A percentile compares a stretch with the other conserved stretches of the same genome.
Conservation (phyloP, 2,329 filamentous ascomycete genomes). For the Arthrobotrys sinensis region DNA sequence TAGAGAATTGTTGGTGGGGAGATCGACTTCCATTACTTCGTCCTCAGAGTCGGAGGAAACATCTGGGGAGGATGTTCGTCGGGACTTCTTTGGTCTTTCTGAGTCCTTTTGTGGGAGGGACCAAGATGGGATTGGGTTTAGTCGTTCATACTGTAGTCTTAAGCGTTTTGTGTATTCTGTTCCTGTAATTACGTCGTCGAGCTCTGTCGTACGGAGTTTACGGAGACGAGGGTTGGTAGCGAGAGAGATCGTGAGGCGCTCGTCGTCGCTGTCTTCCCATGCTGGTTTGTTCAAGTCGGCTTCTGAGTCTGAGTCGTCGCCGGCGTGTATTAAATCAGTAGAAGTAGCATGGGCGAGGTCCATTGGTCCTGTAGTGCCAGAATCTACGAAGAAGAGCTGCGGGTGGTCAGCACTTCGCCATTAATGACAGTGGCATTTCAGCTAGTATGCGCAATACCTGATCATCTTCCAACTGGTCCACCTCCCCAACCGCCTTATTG, state of each 20-base stretch:
- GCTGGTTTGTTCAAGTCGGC: conserved; percentile 71
- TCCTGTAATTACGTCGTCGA: conserved; percentile 88
- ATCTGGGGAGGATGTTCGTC: conserved; percentile 64
- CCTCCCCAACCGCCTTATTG: conserved; percentile 61
- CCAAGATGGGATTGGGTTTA: conserved; percentile 77
- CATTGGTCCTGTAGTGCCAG: conserved; percentile 70
- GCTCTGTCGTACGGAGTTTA: conserved; percentile 84
- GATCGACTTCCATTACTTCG: conserved; percentile 67
- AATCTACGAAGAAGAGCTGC: conserved; percentile 85
- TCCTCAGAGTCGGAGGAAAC: conserved; percentile 71
- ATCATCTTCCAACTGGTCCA: conserved; percentile 45
- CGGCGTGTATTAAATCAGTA: conserved; percentile 67
- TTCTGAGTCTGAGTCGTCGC: conserved; percentile 65
- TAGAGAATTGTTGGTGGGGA: conserved; percentile 67
- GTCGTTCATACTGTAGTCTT: conserved; percentile 80
- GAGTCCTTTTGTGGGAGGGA: conserved; percentile 69
- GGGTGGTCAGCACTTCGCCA: conserved; percentile 18
- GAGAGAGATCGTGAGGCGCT: conserved; percentile 86
- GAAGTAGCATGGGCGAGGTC: conserved; percentile 26
- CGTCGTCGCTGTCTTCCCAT: conserved; percentile 98
- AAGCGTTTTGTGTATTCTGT: conserved; percentile 86
- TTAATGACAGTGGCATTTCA: conserved; percentile 62
- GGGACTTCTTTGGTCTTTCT: conserved; percentile 70
- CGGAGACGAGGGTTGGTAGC: conserved; percentile 81
- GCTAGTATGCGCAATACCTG: conserved; percentile 62